Percentiles rank a stretch among this genome's conserved stretches.
Conservation (phyloP, 139 green algal species). For the Micractinium sp. region DNA sequence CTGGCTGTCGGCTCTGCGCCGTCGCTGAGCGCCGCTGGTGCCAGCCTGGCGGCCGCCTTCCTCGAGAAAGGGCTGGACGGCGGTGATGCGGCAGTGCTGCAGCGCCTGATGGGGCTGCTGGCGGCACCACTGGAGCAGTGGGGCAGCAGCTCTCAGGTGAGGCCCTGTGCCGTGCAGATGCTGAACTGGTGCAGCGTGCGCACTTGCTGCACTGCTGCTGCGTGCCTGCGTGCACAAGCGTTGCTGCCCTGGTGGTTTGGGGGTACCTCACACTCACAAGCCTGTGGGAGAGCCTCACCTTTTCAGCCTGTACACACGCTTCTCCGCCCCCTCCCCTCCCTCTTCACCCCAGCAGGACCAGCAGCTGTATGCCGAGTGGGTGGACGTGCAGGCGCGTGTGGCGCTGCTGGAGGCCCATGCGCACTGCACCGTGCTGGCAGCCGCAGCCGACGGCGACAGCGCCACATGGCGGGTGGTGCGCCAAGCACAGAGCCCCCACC, state of each 20-base stretch:
- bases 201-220: no score
- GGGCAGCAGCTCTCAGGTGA: slow-evolving; percentile 1
- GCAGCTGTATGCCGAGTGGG: slow-evolving; percentile 77
- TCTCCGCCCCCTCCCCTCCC: no score
- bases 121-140: slow-evolving; percentile 55
- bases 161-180: neutral
- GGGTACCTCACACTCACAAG: no score
- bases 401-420: slow-evolving; percentile 71
- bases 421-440: slow-evolving; percentile 58
- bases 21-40: slow-evolving; percentile 60
- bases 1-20: slow-evolving; percentile 53
- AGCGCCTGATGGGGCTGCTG: slow-evolving; percentile 74
- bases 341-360: slow-evolving; percentile 15
- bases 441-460: neutral
- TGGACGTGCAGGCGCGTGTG: slow-evolving; percentile 54
- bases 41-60: slow-evolving; percentile 70
- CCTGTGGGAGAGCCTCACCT: no score
- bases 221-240: neutral
- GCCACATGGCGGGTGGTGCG: slow-evolving; percentile 31
- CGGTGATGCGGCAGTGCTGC: slow-evolving; percentile 65
- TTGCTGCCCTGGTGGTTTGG: neutral
- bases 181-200: no score
- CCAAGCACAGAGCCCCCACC: slow-evolving; percentile 47
- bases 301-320: no score
- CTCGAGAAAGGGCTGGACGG: slow-evolving; percentile 65